Base-by-base conservation (phyloP, 306 rosid genomes). In the Mucuna pruriens region DNA sequence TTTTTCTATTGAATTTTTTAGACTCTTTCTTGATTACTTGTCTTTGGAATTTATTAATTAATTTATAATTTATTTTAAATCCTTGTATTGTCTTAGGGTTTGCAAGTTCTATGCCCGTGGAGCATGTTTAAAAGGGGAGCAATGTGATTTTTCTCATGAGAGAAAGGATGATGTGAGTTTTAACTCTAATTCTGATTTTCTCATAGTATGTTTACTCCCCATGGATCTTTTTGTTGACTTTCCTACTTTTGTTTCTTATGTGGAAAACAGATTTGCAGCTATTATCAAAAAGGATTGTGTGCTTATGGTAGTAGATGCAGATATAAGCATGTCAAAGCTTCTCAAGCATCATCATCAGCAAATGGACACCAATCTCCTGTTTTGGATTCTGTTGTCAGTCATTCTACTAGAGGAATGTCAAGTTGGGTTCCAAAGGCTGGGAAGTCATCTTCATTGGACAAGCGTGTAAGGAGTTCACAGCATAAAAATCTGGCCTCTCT, bases 21-120 rank as follows among this genome's bases (percentile, higher is more conserved):
- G 46, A 46, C 9, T 44, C 13, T 45, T 38, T 58, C 11, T 65
- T 34, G 70, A 34, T 75, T 26, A 0, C 16, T 5, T 57, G 4
- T 38, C 31, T 38, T 5, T 69, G 40, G 25, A 13, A 20, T 39
- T 61, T 60, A 7, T 70, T 40, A 46, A 9, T 17, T 69, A 49
- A 52, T 69, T 69, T 49, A 33, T 15, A 1, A 17, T 17, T 44
- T 63, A 12, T 39, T 74, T 63, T 26, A n/a, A 78, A 45, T 73
- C 15, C 26, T 15, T 76, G 51, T 9, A 29, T 80, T 58, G 25
- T 80, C 9, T 9, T 19, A 84, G 90, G 90, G 51, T 72, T 57
- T 95, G 98, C 89, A 95, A 92, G 91, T 95, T 91, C 83, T 91
- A 90, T 80, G 90, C 97, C 57, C 92, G 95, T 54, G 98, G 98